Evolutionary conservation across 306 rosid genomes (phyloP).

Genomic region (Cajanus cajan): DNA sequence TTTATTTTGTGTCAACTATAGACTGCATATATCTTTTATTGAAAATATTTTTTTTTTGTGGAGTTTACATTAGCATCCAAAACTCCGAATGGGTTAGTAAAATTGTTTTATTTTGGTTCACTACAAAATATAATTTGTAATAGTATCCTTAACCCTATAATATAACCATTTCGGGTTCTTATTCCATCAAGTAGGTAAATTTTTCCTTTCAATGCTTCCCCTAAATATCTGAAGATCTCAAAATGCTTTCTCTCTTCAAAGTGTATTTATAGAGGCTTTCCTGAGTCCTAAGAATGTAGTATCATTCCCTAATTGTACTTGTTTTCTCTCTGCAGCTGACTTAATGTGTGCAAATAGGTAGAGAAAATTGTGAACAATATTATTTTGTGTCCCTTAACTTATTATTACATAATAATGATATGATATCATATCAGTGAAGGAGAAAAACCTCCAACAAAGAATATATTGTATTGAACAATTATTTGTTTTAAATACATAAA

Average conservation of each 20-base stretch:
- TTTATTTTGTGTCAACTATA: too few species aligned
- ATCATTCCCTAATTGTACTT: neutral
- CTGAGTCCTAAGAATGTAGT: neutral
- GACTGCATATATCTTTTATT: too few species aligned
- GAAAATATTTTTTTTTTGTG: too few species aligned
- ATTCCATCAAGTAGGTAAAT: too few species aligned
- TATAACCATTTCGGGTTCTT: too few species aligned
- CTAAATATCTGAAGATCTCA: neutral
- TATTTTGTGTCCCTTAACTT: constrained; percentile 7
- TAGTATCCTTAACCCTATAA: too few species aligned
- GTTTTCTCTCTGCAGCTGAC: neutral
- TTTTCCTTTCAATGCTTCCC: too few species aligned
- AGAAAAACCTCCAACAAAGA: constrained; percentile 2
- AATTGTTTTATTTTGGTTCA: too few species aligned
- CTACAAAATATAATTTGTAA: too few species aligned
- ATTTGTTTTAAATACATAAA: constrained; percentile 24
- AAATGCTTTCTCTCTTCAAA: neutral
- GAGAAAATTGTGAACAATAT: constrained; percentile 12
- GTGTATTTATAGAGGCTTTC: neutral
- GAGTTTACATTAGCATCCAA: too few species aligned
- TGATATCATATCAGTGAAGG: neutral
- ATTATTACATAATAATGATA: constrained; percentile 34
- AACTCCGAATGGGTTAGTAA: too few species aligned
- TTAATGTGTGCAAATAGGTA: neutral
- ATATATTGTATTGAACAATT: constrained; percentile 25